Base-by-base conservation (phyloP, 208 protist genomes). In the Entamoeba invadens region DNA sequence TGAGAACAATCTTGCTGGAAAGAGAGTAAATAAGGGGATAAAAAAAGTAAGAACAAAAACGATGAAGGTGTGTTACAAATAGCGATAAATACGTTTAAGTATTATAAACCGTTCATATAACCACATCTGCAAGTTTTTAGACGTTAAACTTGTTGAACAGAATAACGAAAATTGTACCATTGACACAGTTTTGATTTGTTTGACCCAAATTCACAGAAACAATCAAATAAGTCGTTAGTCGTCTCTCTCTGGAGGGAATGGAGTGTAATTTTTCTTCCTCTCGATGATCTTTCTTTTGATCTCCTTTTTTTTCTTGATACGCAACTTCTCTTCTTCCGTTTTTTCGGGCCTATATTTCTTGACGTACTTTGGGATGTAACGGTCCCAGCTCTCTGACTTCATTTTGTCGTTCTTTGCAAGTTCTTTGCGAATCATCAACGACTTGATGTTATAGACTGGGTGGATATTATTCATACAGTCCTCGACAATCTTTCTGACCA, bases 391-490 rank as follows among this genome's bases (percentile, higher is more conserved):
- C 6, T 93, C 47, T 18, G 16, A 47, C 16, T 91, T 44, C 21
- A 68, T 14, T 14, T 94, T 95, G 14, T 25, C 10, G 44, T 38
- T 45, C 21, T 99, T 99, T 31, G 95, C 94, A 18, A 99, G 97
- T 95, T 99, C 99, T 5, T 98, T 96, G 95, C 99, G 99, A 95
- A 99, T 99, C 96, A 99, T 99, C 38, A 99, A 95, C 38, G 44
- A 46, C 45, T 99, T 99, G 72, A 99, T 98, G 94, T 99, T 98
- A 95, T 99, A 99, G 91, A 99, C 98, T 18, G 99, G 99, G 94
- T 99, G 99, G 68, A 99, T 98, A 95, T 99, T 99, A 94, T 98
- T 97, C 98, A 99, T 99, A 96, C 98, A 99, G 94, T 99, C 99
- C 77, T 98, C 97, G 10, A 99, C 98, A 47, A 99, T 98, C 3